Base-by-base conservation (phyloP, 2,329 filamentous ascomycete genomes). In the Hawksworthiomyces lignivorus region DNA sequence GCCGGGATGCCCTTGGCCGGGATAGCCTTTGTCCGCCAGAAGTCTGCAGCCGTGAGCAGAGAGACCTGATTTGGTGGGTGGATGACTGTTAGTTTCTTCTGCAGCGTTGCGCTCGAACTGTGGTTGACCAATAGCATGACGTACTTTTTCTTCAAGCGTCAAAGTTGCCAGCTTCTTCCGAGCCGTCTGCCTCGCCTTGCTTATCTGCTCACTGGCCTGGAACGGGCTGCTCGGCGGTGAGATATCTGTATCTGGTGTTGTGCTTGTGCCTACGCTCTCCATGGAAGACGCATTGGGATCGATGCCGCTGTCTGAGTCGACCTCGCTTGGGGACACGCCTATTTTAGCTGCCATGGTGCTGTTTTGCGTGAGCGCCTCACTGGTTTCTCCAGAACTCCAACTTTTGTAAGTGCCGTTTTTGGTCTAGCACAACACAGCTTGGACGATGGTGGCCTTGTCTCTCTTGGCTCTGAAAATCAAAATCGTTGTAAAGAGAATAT, bases 21-120 rank as follows among this genome's bases (percentile, higher is more conserved):
- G 39, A 86, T 73, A 1, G 77, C 60, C 45, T 73, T 76, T 3
- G 80, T 84, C 48, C 81, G 76, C 82, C 81, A 85, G 54, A 84
- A 83, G 55, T 85, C 80, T 18, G 73, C 73, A 10, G 75, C 77
- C 15, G 75, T 73, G 18, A 80, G 64, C 2, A 80, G 61, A 4
- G 75, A 77, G 30, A 80, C 65, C 72, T 80, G 47, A 40, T n/a
- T n/a, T n/a, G n/a, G n/a, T n/a, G n/a, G n/a, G n/a, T n/a, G n/a
- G n/a, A n/a, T n/a, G n/a, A n/a, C n/a, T n/a, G n/a, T n/a, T n/a
- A n/a, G n/a, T n/a, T n/a, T n/a, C n/a, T n/a, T n/a, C n/a, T n/a
- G n/a, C n/a, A n/a, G n/a, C n/a, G n/a, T n/a, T n/a, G n/a, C n/a
- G n/a, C n/a, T n/a, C n/a, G n/a, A n/a, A n/a, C n/a, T n/a, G n/a